Evolutionary conservation across 805 yeast species (phyloP).

Genomic region (Dipodascus geniculatus): DNA sequence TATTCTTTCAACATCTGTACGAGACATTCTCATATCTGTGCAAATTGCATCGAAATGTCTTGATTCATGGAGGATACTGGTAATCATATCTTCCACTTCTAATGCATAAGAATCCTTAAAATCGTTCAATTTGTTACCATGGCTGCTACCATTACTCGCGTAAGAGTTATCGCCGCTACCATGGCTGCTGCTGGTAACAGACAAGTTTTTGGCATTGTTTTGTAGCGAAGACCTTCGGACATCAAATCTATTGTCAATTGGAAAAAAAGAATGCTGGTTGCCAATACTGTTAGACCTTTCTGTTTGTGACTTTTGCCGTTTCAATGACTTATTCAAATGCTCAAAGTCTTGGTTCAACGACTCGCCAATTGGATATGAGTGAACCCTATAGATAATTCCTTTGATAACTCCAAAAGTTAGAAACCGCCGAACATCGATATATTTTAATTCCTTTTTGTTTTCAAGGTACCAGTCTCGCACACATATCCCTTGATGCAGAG

Average conservation of each 20-base stretch:
- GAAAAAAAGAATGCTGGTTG: slow-evolving; percentile 8
- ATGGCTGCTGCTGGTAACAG: neutral
- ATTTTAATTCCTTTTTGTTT: slow-evolving; percentile 42
- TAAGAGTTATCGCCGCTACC: neutral
- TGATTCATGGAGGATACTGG: slow-evolving; percentile 14
- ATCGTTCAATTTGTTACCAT: neutral
- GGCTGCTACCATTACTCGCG: neutral
- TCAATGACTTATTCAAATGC: slow-evolving; percentile 1
- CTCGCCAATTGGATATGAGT: slow-evolving; percentile 56
- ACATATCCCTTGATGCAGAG: slow-evolving; percentile 66
- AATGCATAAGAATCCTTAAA: slow-evolving; percentile 2
- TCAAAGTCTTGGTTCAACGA: slow-evolving; percentile 7
- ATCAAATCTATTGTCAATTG: slow-evolving; percentile 6
- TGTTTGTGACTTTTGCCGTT: slow-evolving; percentile 2
- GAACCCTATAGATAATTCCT: slow-evolving; percentile 71
- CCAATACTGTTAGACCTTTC: neutral
- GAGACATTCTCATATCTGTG: slow-evolving; percentile 50
- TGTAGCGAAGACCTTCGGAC: neutral
- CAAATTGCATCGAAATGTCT: slow-evolving; percentile 37
- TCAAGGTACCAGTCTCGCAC: slow-evolving; percentile 74
- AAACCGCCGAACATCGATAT: slow-evolving; percentile 75
- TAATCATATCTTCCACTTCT: slow-evolving; percentile 13
- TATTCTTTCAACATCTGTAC: slow-evolving; percentile 40
- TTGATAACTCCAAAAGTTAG: slow-evolving; percentile 77
- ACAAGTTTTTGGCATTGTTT: neutral